These are phyloP conservation scores for Glebionis coronaria DNA, from an alignment of 129 eudicot species.

Conservation along the genomic window DNA sequence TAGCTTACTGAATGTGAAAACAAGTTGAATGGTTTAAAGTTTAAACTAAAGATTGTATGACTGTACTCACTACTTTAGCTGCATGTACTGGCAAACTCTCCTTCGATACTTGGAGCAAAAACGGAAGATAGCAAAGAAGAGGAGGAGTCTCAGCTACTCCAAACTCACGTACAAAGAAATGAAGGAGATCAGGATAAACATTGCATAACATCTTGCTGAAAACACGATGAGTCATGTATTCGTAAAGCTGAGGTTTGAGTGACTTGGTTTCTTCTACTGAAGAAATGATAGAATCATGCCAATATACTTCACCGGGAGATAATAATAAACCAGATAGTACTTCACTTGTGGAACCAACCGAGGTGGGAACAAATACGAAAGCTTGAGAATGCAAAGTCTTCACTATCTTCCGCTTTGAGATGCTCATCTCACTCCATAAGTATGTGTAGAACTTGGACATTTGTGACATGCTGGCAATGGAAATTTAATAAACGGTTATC, in stretches of 20 bases:
- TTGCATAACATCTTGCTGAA: constrained; percentile 42
- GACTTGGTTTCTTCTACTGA: constrained; percentile 36
- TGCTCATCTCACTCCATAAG: constrained; percentile 60
- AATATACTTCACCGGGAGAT: constrained; percentile 61
- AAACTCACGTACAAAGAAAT: constrained; percentile 68
- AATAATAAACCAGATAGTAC: constrained; percentile 56
- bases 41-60: background rate
- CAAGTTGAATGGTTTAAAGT: background rate
- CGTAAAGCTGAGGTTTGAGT: constrained; percentile 21
- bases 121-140: constrained; percentile 49
- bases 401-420: constrained; percentile 41
- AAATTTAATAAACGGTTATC: constrained; percentile 2
- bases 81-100: constrained; percentile 45
- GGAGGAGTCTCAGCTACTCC: constrained; percentile 67
- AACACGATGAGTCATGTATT: constrained; percentile 15
- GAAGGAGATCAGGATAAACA: constrained; percentile 58
- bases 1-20: no score
- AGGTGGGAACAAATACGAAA: constrained; percentile 60
- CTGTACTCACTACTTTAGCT: constrained; percentile 49
- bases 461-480: constrained; percentile 55
- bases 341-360: constrained; percentile 30
- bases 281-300: constrained; percentile 63
- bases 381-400: constrained; percentile 50
- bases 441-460: constrained; percentile 70
- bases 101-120: constrained; percentile 59